Base-by-base conservation (phyloP, 371 early-diverging fungal genomes). In the Umbelopsis sp. region DNA sequence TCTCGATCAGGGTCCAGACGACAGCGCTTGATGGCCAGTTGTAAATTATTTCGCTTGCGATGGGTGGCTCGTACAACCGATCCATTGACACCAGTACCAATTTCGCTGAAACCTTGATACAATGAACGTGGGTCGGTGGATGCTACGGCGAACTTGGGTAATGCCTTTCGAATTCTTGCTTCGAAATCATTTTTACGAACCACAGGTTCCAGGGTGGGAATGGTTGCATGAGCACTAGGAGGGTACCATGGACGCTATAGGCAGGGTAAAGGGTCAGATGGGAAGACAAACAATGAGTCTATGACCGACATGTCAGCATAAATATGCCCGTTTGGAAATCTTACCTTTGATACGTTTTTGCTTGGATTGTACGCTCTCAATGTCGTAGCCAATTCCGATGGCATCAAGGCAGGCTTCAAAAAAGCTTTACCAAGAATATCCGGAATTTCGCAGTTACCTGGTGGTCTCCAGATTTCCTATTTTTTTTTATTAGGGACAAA, bases 81-180 rank as follows among this genome's bases (percentile, higher is more conserved):
- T 50, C 83, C 83, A 69, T 80, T 83, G 51, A 83, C 83, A 67
- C 83, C 83, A 63, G 83, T 83, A 63, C 83, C 83, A 62, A 83
- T 83, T 72, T 80, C 83, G 67, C 77, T 76, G 63, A 83, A 83
- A n/a, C 79, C 72, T 50, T 67, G 63, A 71, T 80, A 83, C 63
- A 76, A 69, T 45, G 70, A 50, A 45, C 73, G 69, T 64, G 83
- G 83, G 73, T 83, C 78, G 16, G 72, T 66, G 18, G 73, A 72
- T 1, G 72, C 69, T 7, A 80, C 70, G 11, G 76, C 50, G 20
- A 72, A 63, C 63, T 79, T 80, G 48, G 83, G 77, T 63, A 83
- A 70, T 44, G 79, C 52, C 65, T 83, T 80, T 46, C 72, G 65
- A 48, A 83, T 69, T 66, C 69, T 77, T 46, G 68, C 62, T 71